A percentile compares a stretch with the other conserved stretches of the same genome.
phyloP scores from a whole-genome alignment of 441 rosid species.

The Euphorbia schlechtendalii region DNA sequence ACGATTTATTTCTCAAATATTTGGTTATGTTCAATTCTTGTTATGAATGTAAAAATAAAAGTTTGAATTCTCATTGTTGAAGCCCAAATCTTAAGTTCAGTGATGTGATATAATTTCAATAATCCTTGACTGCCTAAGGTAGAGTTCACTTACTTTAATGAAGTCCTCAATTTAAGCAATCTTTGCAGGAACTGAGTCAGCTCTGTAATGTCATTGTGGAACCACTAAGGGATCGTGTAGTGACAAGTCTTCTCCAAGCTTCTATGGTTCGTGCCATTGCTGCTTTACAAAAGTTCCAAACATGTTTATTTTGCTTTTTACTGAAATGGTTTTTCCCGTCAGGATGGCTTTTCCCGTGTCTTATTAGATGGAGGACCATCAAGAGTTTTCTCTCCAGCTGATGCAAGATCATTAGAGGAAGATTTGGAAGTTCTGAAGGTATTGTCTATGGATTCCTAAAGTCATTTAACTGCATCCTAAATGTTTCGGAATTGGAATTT shows the following conservation, averaged over 20 bases:
- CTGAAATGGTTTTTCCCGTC: constrained; percentile 23
- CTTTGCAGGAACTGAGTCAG: constrained; percentile 76
- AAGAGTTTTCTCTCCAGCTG: constrained; percentile 59
- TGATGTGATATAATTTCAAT: background rate
- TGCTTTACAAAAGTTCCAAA: constrained; percentile 1
- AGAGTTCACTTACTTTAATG: background rate
- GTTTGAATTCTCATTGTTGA: background rate
- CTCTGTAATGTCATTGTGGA: constrained; percentile 77
- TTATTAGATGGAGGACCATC: constrained; percentile 79
- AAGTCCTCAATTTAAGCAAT: constrained; percentile 1
- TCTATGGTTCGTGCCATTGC: constrained; percentile 54
- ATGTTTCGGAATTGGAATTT: background rate
- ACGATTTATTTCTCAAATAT: no score
- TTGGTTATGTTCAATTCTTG: background rate
- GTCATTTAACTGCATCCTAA: constrained; percentile 8
- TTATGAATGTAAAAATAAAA: background rate
- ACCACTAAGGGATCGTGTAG: constrained; percentile 85
- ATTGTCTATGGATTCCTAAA: constrained; percentile 13
- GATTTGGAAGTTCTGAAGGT: constrained; percentile 92
- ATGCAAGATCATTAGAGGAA: constrained; percentile 77
- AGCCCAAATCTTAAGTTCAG: background rate
- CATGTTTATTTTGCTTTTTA: constrained; percentile 19
- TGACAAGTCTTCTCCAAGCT: constrained; percentile 93
- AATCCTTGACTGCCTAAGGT: background rate
- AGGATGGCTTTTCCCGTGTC: constrained; percentile 91